These are phyloP conservation scores for Bretschneidera sinensis DNA, from an alignment of 345 rosid genomes.

Conservation along the genomic window DNA sequence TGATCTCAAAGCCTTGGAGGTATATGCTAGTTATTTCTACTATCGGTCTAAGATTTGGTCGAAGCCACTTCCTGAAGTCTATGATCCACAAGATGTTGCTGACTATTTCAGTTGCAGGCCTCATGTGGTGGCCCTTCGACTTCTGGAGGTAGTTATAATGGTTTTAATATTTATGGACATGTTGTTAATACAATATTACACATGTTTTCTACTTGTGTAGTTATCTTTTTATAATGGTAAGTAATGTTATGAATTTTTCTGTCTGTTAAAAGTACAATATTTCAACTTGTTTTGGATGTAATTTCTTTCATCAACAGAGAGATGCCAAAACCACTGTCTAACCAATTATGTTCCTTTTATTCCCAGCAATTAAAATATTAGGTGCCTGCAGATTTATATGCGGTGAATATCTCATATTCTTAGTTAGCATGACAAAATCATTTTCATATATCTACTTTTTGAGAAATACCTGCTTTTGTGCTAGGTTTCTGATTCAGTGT, in stretches of 20 bases:
- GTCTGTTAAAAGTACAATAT: not conserved
- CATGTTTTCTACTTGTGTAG: not conserved
- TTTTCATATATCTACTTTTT: too few species aligned
- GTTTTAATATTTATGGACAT: conserved; percentile 7
- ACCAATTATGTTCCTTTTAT: not conserved
- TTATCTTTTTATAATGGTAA: not conserved
- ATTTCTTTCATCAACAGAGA: not conserved
- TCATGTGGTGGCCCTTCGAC: conserved; percentile 76
- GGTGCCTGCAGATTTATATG: too few species aligned
- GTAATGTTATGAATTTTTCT: too few species aligned
- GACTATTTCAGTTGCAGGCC: conserved; percentile 88
- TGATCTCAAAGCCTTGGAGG: conserved; percentile 86
- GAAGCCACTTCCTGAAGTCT: conserved; percentile 85
- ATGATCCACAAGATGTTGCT: conserved; percentile 64
- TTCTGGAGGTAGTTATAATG: conserved; percentile 62
- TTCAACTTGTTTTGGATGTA: too few species aligned
- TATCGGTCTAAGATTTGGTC: conserved; percentile 69
- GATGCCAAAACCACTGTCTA: not conserved
- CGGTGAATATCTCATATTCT: too few species aligned
- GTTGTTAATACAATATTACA: not conserved
- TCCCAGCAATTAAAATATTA: not conserved
- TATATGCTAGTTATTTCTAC: conserved; percentile 62
- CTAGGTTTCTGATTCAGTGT: not conserved
- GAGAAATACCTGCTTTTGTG: too few species aligned
- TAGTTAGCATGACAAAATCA: too few species aligned